These are phyloP conservation scores for Saccharomyces hybrid DNA, from an alignment of 1,139 yeast species.

Conservation along the genomic window DNA sequence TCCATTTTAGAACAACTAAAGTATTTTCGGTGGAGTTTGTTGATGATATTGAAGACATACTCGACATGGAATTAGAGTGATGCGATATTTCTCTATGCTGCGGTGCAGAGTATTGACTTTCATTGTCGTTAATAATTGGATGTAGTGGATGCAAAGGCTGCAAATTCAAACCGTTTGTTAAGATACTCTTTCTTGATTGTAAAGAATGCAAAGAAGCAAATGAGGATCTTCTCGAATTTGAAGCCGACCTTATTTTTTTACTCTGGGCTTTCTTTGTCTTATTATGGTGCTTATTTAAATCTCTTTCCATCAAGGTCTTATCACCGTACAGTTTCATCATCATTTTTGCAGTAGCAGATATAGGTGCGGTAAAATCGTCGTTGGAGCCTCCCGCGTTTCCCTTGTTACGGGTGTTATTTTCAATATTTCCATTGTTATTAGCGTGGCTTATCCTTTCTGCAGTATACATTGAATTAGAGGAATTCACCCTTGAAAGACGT, in stretches of 20 bases:
- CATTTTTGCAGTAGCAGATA: conserved; percentile 16
- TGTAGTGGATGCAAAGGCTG: conserved; percentile 4
- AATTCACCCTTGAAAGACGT: conserved; percentile 10
- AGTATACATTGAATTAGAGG: background rate
- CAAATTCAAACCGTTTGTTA: conserved; percentile 3
- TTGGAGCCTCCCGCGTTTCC: background rate
- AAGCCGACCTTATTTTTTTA: background rate
- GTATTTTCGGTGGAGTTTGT: background rate
- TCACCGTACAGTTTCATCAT: conserved; percentile 15
- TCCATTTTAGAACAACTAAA: background rate
- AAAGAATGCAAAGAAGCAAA: background rate
- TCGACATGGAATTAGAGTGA: background rate
- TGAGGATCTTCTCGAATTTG: background rate
- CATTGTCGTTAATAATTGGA: background rate
- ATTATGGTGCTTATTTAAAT: conserved; percentile 5
- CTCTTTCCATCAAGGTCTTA: conserved; percentile 6
- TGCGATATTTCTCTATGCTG: background rate
- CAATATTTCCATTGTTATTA: conserved; percentile 5
- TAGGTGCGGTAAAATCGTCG: conserved; percentile 3
- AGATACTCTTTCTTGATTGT: background rate
- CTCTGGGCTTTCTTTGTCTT: conserved; percentile 3
- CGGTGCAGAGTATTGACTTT: background rate
- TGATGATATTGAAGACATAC: background rate
- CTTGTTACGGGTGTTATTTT: background rate
- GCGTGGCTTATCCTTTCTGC: conserved; percentile 14